phyloP scores from a whole-genome alignment of 305 asterid species.

The Plantago coronopus region DNA sequence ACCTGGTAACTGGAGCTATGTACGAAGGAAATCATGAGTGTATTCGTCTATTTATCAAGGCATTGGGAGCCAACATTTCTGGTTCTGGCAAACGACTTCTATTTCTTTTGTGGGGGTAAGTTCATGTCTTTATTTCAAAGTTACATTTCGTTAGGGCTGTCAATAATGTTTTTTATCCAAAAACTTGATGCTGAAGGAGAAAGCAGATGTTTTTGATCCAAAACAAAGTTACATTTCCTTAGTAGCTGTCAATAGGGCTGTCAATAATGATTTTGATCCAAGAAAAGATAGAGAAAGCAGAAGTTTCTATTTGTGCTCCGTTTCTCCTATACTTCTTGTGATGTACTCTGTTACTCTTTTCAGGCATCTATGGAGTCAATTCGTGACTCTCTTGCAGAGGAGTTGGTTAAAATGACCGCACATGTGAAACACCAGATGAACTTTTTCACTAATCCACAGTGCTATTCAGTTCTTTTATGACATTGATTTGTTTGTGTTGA shows the following conservation, averaged over 20 bases:
- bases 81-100: slow-evolving; percentile 73
- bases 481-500: slow-evolving; percentile 17
- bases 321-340: slow-evolving; percentile 10
- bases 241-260: too few species aligned
- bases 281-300: too few species aligned
- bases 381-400: slow-evolving; percentile 93
- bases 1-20: slow-evolving; percentile 75
- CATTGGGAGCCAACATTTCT: slow-evolving; percentile 70
- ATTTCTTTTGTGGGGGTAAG: slow-evolving; percentile 92
- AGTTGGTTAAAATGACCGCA: slow-evolving; percentile 86
- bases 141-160: too few species aligned
- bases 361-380: slow-evolving; percentile 92
- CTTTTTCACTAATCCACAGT: background rate
- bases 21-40: slow-evolving; percentile 83
- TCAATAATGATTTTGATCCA: too few species aligned
- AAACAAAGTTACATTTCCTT: too few species aligned
- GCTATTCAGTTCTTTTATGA: slow-evolving; percentile 1
- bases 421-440: slow-evolving; percentile 41
- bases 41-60: slow-evolving; percentile 70
- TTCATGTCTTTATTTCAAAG: slow-evolving; percentile 1
- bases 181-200: too few species aligned
- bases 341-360: slow-evolving; percentile 17
- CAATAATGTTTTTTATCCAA: too few species aligned
- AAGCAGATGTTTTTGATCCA: too few species aligned
- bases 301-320: background rate